Evolutionary conservation across 208 protist genomes (phyloP), one percentile per base, ranked within the genome.

Genomic region (Acanthamoeba polyphaga): DNA sequence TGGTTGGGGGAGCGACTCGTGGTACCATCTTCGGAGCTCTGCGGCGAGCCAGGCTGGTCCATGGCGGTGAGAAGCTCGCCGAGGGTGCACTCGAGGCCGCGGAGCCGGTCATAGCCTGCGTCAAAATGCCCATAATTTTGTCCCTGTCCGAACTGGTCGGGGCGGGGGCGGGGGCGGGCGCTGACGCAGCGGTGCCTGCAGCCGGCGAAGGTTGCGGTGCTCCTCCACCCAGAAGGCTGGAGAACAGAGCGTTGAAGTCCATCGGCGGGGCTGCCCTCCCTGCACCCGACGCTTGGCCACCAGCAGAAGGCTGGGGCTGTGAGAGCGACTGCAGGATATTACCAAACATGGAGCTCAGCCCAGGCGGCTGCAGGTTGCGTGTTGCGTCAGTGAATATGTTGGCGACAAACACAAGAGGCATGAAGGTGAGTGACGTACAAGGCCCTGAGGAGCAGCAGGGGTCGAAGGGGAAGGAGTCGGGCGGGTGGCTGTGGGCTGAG

Each of bases 291-390:
- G 74, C 19, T 19, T 32, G 80, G 2, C 32, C 70, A 38, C 80
- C 53, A 17, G 80, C 53, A 10, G 74, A 55, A 24, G 80, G 80
- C 80, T n/a, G 80, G 12, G 80, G 80, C 53, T 88, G 80, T 2
- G 80, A 88, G 24, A 88, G 43, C 51, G 80, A 88, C 53, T 88
- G 80, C 0, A 88, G 51, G 10, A 88, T 43, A 51, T 64, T 88
- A 12, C 80, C 80, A 46, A 88, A 88, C 51, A 88, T n/a, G 53
- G 80, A 88, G 53, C 80, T 88, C 80, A 88, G 51, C 29, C 49
- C 80, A 88, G 80, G 80, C 29, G 80, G 80, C 80, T 88, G 80
- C 43, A 64, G 29, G 24, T 66, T 3, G 68, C 19, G 32, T 12
- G 32, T 29, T 29, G 46, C 13, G 8, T 19, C 6, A 85, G 22